Evolutionary conservation across 495 filamentous ascomycete genomes (phyloP).

Genomic region (Penicillium arizonense): DNA sequence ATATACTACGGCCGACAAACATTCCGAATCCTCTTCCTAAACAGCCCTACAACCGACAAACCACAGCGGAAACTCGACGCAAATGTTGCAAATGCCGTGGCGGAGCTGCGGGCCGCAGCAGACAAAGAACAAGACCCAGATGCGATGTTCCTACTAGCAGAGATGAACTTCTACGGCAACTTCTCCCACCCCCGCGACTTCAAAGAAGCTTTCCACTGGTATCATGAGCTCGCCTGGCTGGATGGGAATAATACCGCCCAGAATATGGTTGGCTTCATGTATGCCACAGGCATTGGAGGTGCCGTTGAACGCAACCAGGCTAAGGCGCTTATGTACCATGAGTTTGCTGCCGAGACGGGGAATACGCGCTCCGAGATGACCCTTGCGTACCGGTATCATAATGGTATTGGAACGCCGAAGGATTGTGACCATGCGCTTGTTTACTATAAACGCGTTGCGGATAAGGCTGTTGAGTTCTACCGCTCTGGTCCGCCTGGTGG

Average conservation of each 20-base stretch:
- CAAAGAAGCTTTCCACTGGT: slow-evolving; percentile 75
- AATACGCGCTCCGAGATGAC: slow-evolving; percentile 92
- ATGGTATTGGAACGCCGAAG: slow-evolving; percentile 79
- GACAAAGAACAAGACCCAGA: slow-evolving; percentile 70
- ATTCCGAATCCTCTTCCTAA: slow-evolving; percentile 52
- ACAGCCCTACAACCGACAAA: slow-evolving; percentile 34
- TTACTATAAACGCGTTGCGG: slow-evolving; percentile 91
- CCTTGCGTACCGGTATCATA: slow-evolving; percentile 80
- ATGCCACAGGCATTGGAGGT: slow-evolving; percentile 86
- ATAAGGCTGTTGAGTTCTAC: slow-evolving; percentile 85
- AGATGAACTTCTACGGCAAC: slow-evolving; percentile 97
- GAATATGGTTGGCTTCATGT: slow-evolving; percentile 94
- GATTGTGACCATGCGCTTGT: slow-evolving; percentile 81
- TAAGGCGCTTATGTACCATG: slow-evolving; percentile 89
- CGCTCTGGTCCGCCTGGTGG: slow-evolving; percentile 91
- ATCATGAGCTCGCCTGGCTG: slow-evolving; percentile 70
- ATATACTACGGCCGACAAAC: slow-evolving; percentile 47
- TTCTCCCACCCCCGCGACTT: slow-evolving; percentile 86
- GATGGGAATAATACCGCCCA: slow-evolving; percentile 89
- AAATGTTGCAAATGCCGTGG: slow-evolving; percentile 55
- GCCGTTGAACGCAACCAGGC: slow-evolving; percentile 87
- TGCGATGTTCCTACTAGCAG: slow-evolving; percentile 85
- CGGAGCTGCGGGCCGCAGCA: slow-evolving; percentile 73
- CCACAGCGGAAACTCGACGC: slow-evolving; percentile 29
- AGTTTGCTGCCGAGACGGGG: slow-evolving; percentile 83